phyloP scores from a whole-genome alignment of 2,329 filamentous ascomycete genomes.

The Dactylellina sp. region DNA sequence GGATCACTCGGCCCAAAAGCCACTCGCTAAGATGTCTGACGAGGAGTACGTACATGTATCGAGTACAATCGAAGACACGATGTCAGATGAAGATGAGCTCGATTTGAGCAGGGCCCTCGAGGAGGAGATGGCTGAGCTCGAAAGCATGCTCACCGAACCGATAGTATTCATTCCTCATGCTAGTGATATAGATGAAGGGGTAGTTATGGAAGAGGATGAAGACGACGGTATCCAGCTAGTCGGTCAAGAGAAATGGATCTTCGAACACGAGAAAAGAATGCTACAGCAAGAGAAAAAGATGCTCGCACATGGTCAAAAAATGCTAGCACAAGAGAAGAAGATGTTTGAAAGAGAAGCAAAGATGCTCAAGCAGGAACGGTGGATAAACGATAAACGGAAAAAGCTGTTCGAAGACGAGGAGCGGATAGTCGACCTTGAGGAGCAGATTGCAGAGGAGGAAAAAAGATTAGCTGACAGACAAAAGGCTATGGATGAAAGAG shows the following conservation, averaged over 20 bases:
- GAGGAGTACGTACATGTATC: slow-evolving; percentile 26
- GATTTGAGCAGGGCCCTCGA: slow-evolving; percentile 40
- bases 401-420: slow-evolving; percentile 50
- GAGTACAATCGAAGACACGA: slow-evolving; percentile 19
- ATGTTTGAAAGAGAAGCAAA: slow-evolving; percentile 45
- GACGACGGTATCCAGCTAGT: slow-evolving; percentile 39
- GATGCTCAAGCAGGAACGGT: slow-evolving; percentile 46
- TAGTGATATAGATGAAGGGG: slow-evolving; percentile 20
- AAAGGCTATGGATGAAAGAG: slow-evolving; percentile 31
- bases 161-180: slow-evolving; percentile 28
- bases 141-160: slow-evolving; percentile 40
- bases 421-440: slow-evolving; percentile 33
- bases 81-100: slow-evolving; percentile 35
- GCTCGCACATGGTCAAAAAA: slow-evolving; percentile 46
- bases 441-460: slow-evolving; percentile 36
- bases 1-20: neutral
- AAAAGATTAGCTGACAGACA: slow-evolving; percentile 29
- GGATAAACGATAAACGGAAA: slow-evolving; percentile 50
- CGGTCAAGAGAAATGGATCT: slow-evolving; percentile 54
- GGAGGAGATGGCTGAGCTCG: slow-evolving; percentile 43
- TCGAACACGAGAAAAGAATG: slow-evolving; percentile 50
- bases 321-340: slow-evolving; percentile 39
- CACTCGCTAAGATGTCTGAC: slow-evolving; percentile 13
- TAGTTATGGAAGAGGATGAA: slow-evolving; percentile 31
- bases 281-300: slow-evolving; percentile 49